Base-by-base conservation (phyloP, 768 basidiomycete species). In the Lactarius indigo region DNA sequence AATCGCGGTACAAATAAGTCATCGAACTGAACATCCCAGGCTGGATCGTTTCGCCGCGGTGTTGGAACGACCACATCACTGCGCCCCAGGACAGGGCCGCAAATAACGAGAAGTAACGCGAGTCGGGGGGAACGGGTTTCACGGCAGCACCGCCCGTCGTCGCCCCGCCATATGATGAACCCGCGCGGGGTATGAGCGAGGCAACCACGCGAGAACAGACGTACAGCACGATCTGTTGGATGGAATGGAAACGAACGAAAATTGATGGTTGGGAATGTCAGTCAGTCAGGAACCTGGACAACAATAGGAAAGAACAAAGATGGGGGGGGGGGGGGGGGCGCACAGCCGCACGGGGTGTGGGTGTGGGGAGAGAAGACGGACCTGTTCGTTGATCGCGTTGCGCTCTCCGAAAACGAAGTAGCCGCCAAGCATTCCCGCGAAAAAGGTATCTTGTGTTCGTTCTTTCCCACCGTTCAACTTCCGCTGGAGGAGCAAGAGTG, bases 11-110 rank as follows among this genome's bases (percentile, higher is more conserved):
- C 44, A 99, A 82, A 77, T 98, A 99, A 64, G 84, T 85, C 96
- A 97, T 98, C 20, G 91, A 92, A 79, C 86, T 92, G 81, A 94
- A 94, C 94, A 98, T 93, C 64, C 96, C 97, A 20, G 94, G 92
- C 73, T 98, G 95, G 67, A 99, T 87, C n/a, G 88, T 88, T 78
- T 98, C 90, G 58, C 91, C 87, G 26, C 86, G 82, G 76, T 97
- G 82, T 73, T 88, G 83, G 84, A 96, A 98, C 68, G 97, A 79
- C 85, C 90, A 99, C 96, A 99, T 98, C 56, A 98, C 96, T 9
- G 90, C 84, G 54, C 94, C 97, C 97, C 97, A 98, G 37, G 89
- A 84, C 17, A 98, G 71, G 0, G 95, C 92, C 3, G 95, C 91
- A 68, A 96, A 94, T 55, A 91, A 74, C 1, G 90, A 86, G 78